phyloP scores from a whole-genome alignment of 1,139 yeast genomes.

The Schwanniomyces etchellsii region DNA sequence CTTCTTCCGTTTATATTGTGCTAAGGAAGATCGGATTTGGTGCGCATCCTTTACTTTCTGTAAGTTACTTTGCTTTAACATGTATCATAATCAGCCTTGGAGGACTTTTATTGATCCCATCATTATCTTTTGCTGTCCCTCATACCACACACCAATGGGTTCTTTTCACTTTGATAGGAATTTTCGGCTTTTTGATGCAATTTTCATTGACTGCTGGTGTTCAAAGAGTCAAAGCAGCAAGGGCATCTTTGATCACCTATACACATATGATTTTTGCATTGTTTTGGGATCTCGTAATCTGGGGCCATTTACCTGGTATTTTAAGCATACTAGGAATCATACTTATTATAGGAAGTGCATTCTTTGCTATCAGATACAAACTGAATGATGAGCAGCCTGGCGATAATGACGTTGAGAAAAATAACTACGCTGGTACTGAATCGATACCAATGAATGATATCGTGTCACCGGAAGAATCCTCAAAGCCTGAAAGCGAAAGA shows the following conservation, averaged over 20 bases:
- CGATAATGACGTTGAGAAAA: constrained; percentile 11
- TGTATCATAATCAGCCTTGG: constrained; percentile 52
- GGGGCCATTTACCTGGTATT: constrained; percentile 68
- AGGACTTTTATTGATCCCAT: constrained; percentile 53
- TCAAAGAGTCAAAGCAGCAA: constrained; percentile 74
- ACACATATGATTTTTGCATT: constrained; percentile 75
- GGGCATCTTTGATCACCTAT: constrained; percentile 71
- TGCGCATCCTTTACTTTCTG: constrained; percentile 78
- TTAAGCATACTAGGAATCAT: constrained; percentile 66
- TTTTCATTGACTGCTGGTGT: constrained; percentile 75
- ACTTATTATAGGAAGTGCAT: constrained; percentile 63
- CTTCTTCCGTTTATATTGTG: constrained; percentile 64
- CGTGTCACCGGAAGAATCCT: too few species aligned
- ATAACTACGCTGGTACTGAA: too few species aligned
- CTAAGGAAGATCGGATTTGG: constrained; percentile 69
- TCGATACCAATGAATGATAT: too few species aligned
- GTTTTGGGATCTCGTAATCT: constrained; percentile 67
- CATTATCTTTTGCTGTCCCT: constrained; percentile 57
- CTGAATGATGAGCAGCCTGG: constrained; percentile 19
- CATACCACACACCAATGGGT: constrained; percentile 57
- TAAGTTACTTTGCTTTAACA: constrained; percentile 65
- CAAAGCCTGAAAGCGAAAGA: too few species aligned
- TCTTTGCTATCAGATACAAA: constrained; percentile 50
- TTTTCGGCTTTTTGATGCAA: constrained; percentile 80
- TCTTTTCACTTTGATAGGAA: constrained; percentile 55